These are phyloP conservation scores for Globisporangium spinosum DNA, from an alignment of 352 stramenopile genomes.

Conservation along the genomic window DNA sequence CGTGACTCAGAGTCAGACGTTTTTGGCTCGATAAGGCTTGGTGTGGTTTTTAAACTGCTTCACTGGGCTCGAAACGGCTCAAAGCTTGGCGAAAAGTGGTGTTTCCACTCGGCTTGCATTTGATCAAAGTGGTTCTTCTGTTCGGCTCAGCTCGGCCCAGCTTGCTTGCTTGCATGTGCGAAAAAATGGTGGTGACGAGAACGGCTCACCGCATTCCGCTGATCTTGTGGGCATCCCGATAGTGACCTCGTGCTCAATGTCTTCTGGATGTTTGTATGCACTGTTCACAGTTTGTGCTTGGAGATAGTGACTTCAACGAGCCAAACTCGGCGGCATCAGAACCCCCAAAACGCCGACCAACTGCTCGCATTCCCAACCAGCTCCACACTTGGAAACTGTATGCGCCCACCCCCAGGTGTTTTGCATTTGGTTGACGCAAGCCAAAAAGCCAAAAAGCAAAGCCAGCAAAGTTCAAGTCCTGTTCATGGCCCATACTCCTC, in stretches of 20 bases:
- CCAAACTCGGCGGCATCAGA: not conserved
- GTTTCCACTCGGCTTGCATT: no score
- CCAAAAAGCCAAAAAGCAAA: not conserved
- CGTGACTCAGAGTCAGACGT: no score
- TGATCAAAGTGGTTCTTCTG: no score
- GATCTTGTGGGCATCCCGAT: not conserved
- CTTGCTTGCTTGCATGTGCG: not conserved
- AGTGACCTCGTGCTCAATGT: not conserved
- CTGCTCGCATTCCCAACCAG: conserved; percentile 1
- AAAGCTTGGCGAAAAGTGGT: no score
- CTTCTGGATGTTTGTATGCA: no score
- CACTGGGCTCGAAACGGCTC: no score
- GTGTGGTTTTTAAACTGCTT: no score
- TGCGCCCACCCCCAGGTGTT: not conserved
- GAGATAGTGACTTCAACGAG: not conserved
- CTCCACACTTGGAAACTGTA: conserved; percentile 1
- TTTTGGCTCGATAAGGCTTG: no score
- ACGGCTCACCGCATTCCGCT: not conserved
- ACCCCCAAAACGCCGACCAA: conserved; percentile 11
- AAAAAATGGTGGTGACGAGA: not conserved
- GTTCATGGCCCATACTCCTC: not conserved
- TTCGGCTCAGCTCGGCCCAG: not conserved
- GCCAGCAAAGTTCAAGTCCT: conserved; percentile 13
- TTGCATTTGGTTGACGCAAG: conserved; percentile 15
- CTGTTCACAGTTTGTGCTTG: no score